A percentile compares a stretch with the other conserved stretches of the same genome.
Conservation (phyloP, 2,329 filamentous ascomycete species). For the Paracoccidioides brasiliensis region DNA sequence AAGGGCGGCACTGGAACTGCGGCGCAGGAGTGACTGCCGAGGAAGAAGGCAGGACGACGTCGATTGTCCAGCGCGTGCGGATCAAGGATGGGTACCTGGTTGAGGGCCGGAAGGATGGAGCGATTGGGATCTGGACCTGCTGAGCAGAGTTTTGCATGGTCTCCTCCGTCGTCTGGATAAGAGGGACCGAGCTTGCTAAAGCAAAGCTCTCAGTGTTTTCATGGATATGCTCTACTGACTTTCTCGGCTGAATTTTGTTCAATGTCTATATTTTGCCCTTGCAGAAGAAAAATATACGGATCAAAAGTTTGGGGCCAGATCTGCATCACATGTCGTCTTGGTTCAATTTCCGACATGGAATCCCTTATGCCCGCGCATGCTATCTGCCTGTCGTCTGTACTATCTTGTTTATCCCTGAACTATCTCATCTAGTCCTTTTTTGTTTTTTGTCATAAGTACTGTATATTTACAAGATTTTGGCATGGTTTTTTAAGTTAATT, state of each 20-base stretch:
- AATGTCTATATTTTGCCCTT: no score
- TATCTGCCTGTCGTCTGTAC: background rate
- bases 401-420: background rate
- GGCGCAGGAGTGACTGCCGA: conserved; percentile 61
- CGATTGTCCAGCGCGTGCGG: conserved; percentile 70
- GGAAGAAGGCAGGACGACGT: conserved; percentile 50
- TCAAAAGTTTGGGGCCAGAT: no score
- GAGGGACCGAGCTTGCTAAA: no score
- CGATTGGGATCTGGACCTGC: conserved; percentile 83
- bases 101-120: conserved; percentile 76
- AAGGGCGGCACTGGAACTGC: conserved; percentile 92
- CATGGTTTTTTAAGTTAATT: background rate
- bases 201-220: no score
- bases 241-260: no score
- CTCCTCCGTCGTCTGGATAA: background rate
- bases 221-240: no score
- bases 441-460: background rate
- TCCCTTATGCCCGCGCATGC: background rate
- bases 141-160: conserved; percentile 20
- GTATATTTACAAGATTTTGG: background rate
- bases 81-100: conserved; percentile 90
- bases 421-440: background rate
- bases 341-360: no score
- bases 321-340: no score
- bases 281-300: no score